Evolutionary conservation across 176 grass and related monocot genomes (phyloP).

Genomic region (Oryza coarctata): DNA sequence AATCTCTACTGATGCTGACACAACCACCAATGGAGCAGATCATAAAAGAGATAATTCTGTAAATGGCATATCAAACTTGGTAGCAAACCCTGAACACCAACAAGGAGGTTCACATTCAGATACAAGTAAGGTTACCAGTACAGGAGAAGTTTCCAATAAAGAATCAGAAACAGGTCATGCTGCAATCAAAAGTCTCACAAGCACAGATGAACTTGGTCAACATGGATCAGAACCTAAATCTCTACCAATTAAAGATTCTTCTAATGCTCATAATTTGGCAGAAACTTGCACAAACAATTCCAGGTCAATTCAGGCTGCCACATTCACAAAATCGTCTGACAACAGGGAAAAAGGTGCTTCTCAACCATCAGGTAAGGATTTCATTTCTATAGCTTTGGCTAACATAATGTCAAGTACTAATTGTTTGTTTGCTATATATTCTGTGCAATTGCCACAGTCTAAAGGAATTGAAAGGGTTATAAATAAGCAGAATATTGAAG

Average conservation of each 20-base stretch:
- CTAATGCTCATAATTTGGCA: slow-evolving; percentile 10
- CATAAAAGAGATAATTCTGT: slow-evolving; percentile 35
- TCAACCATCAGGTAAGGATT: slow-evolving; percentile 38
- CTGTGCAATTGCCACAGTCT: slow-evolving; percentile 3
- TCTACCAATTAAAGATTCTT: slow-evolving; percentile 9
- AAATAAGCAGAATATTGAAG: slow-evolving; percentile 20
- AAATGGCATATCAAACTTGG: slow-evolving; percentile 26
- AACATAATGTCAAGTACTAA: background rate
- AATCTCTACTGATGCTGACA: background rate
- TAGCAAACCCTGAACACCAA: slow-evolving; percentile 12
- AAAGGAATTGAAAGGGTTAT: background rate
- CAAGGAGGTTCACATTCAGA: slow-evolving; percentile 29
- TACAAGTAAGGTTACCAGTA: slow-evolving; percentile 34
- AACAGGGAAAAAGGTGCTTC: slow-evolving; percentile 24
- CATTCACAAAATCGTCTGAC: slow-evolving; percentile 18
- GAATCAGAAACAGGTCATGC: slow-evolving; percentile 31
- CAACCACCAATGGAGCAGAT: slow-evolving; percentile 24
- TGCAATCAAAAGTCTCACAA: slow-evolving; percentile 34
- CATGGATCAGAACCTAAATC: slow-evolving; percentile 22
- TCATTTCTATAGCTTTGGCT: slow-evolving; percentile 1
- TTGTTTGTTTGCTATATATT: background rate
- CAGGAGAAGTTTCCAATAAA: slow-evolving; percentile 37
- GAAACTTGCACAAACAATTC: slow-evolving; percentile 25
- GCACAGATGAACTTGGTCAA: slow-evolving; percentile 13
- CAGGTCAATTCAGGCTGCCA: slow-evolving; percentile 8